Evolutionary conservation across 768 basidiomycete genomes (phyloP).

Genomic region (Lyophyllum atratum): DNA sequence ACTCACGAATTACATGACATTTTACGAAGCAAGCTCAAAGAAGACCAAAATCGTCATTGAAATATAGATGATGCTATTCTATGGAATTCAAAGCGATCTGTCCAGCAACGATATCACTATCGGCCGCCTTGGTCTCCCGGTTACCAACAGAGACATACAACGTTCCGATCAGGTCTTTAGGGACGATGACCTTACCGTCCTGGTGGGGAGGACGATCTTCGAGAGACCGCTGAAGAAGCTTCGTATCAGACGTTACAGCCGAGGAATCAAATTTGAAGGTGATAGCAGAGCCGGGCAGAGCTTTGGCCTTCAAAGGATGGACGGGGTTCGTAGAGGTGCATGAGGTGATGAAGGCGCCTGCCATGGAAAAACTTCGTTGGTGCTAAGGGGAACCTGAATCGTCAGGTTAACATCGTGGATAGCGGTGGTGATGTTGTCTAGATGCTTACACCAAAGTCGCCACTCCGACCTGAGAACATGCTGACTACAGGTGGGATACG

Average conservation of each 20-base stretch:
- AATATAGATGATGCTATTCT: too few species aligned
- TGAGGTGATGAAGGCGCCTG: constrained; percentile 46
- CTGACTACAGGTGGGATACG: constrained; percentile 47
- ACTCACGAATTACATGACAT: too few species aligned
- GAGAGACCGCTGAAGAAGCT: constrained; percentile 47
- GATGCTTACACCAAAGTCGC: constrained; percentile 45
- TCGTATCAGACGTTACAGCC: constrained; percentile 7
- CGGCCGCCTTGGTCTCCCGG: constrained; percentile 27
- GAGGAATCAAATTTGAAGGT: constrained; percentile 13
- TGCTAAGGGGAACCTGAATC: constrained; percentile 29
- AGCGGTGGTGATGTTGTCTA: not conserved
- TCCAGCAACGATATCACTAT: constrained; percentile 47
- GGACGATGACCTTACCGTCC: constrained; percentile 35
- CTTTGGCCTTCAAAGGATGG: constrained; percentile 41
- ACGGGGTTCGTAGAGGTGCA: constrained; percentile 58
- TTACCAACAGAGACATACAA: constrained; percentile 51
- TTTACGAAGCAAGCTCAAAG: too few species aligned
- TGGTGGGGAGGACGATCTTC: constrained; percentile 30
- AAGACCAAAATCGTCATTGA: too few species aligned
- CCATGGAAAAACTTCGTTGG: constrained; percentile 36
- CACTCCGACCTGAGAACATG: constrained; percentile 47
- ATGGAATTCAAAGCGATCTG: constrained; percentile 28
- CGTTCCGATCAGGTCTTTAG: constrained; percentile 39
- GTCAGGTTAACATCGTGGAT: not conserved
- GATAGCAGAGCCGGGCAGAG: constrained; percentile 25